Conservation (phyloP, 768 basidiomycete species). For the Mrakia frigida region DNA sequence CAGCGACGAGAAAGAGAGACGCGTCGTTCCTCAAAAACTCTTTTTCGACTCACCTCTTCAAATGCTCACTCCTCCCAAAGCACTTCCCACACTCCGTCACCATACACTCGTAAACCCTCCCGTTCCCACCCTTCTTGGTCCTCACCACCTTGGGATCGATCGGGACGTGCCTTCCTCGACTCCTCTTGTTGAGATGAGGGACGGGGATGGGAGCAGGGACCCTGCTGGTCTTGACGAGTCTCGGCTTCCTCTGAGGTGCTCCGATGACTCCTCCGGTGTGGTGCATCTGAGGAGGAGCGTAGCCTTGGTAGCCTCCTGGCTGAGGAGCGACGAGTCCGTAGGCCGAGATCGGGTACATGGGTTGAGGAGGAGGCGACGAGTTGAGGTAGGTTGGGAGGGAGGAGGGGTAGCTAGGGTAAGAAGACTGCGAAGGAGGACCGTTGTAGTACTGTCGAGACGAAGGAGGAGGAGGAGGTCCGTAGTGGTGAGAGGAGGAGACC, state of each 20-base stretch:
- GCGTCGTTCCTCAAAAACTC: neutral
- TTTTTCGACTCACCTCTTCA: constrained; percentile 63
- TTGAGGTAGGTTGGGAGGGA: constrained; percentile 7
- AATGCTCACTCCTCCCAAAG: constrained; percentile 80
- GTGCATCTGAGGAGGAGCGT: neutral
- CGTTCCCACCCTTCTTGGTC: constrained; percentile 30
- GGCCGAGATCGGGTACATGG: neutral
- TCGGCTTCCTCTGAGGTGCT: constrained; percentile 3
- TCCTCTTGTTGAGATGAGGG: constrained; percentile 73
- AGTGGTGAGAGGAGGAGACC: neutral
- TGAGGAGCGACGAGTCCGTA: constrained; percentile 14
- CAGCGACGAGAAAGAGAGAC: neutral
- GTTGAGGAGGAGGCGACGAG: constrained; percentile 14
- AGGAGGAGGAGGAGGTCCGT: neutral
- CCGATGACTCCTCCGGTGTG: neutral
- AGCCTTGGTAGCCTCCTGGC: constrained; percentile 4
- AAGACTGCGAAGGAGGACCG: neutral
- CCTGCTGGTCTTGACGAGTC: constrained; percentile 22
- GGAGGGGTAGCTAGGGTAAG: neutral
- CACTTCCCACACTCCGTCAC: constrained; percentile 81
- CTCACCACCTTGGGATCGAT: constrained; percentile 23
- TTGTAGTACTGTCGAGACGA: neutral
- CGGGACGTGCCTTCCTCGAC: constrained; percentile 69
- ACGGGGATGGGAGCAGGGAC: constrained; percentile 56
- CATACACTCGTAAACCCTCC: constrained; percentile 63